Evolutionary conservation across 2,329 filamentous ascomycete species (phyloP), one percentile per base, ranked within the genome.

Genomic region (Tympanopsis confertula): DNA sequence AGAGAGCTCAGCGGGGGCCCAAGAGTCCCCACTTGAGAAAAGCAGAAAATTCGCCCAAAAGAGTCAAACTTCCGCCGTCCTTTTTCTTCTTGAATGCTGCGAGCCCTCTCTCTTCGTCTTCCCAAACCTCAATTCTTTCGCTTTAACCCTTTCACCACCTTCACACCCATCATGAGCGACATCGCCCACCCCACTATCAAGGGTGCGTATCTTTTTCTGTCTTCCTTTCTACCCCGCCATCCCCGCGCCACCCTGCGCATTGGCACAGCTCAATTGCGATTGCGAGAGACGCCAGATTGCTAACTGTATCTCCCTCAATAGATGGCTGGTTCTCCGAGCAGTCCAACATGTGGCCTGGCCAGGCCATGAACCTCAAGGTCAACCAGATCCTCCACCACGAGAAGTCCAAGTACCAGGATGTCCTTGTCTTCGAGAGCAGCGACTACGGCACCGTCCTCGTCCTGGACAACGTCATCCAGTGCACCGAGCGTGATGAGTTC

Each of bases 301-400:
- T n/a, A n/a, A n/a, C n/a, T n/a, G n/a, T n/a, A n/a, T n/a, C n/a
- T n/a, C n/a, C n/a, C n/a, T n/a, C 33, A 42, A 13, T 50, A 94
- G 91, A 96, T 94, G 91, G 89, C 69, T 98, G 91, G 91, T 98
- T 98, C 82, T 85, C 87, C 64, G 91, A 98, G 71, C 88, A 94
- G 68, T 94, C 85, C 52, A 71, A 91, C 58, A 96, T 98, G 89
- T 98, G 91, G 91, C 89, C 91, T 45, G 75, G 30, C 61, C 91
- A 96, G 71, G 91, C 91, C 61, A 96, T 96, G 89, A 95, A 85
- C 51, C 82, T 94, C 59, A 87, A 85, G 66, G 91, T 98, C 65
- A 89, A 98, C 63, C 86, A 95, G 72, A 81, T 98, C 56, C 74
- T 98, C 45, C 88, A 95, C 75, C 89, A 96, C 72, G 91, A 98